Conservation (phyloP, 495 filamentous ascomycete species). For the Pyrenula massariospora region DNA sequence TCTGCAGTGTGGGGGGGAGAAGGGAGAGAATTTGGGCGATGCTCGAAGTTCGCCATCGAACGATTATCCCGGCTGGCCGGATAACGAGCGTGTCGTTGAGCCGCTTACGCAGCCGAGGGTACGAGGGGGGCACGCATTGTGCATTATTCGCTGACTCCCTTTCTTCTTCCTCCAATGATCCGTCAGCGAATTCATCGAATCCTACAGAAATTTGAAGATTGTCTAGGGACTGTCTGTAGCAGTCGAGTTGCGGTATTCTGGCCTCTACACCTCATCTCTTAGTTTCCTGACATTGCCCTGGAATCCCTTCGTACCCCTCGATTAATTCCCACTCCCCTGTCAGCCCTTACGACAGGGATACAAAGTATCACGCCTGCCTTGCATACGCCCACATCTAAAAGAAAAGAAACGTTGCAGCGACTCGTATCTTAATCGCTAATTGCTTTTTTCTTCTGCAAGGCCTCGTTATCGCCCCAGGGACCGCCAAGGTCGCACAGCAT, state of each 20-base stretch:
- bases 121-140: not conserved
- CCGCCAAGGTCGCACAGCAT: not conserved
- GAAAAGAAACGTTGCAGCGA: not conserved
- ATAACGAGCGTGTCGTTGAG: not conserved
- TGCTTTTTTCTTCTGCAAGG: not conserved
- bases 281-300: not conserved
- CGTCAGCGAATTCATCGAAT: not conserved
- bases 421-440: not conserved
- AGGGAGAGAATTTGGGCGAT: too few relatives aligned
- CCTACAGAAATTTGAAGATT: too few relatives aligned
- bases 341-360: not conserved
- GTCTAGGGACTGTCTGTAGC: too few relatives aligned
- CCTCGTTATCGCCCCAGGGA: not conserved
- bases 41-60: too few relatives aligned
- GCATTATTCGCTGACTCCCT: not conserved
- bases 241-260: too few relatives aligned
- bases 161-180: not conserved
- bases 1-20: not conserved
- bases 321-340: not conserved
- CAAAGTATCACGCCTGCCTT: not conserved
- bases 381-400: not conserved
- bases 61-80: too few relatives aligned
- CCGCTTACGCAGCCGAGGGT: not conserved
- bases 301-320: not conserved
- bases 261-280: too few relatives aligned